Conservation (phyloP, 352 stramenopile species). For the Phytophthora idaei region DNA sequence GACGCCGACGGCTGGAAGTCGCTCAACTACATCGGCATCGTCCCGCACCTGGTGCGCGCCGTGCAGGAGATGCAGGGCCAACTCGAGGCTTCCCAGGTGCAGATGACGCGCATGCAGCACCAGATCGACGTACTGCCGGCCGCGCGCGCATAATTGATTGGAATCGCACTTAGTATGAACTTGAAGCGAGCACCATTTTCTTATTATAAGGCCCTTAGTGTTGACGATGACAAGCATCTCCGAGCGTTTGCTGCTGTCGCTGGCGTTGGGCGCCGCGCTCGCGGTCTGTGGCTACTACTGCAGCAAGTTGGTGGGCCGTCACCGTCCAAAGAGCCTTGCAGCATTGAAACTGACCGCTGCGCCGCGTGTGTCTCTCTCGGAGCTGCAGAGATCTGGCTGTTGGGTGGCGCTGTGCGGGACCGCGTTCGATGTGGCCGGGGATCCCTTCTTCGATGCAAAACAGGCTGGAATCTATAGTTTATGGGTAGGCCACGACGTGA, state of each 20-base stretch:
- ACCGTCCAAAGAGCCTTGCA: constrained; percentile 15
- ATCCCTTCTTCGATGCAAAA: constrained; percentile 51
- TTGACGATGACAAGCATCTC: constrained; percentile 23
- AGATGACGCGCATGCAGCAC: constrained; percentile 23
- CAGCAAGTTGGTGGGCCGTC: constrained; percentile 16
- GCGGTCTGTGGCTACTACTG: constrained; percentile 32
- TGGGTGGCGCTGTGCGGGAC: constrained; percentile 68
- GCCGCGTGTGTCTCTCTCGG: constrained; percentile 25
- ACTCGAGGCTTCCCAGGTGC: constrained; percentile 18
- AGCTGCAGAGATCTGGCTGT: constrained; percentile 28
- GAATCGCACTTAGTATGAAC: constrained; percentile 15
- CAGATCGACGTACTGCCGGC: constrained; percentile 27
- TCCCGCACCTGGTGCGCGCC: constrained; percentile 58
- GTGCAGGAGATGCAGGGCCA: constrained; percentile 62
- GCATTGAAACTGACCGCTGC: constrained; percentile 14
- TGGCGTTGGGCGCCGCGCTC: constrained; percentile 28
- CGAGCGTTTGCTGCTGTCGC: constrained; percentile 30
- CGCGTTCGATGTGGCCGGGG: constrained; percentile 54
- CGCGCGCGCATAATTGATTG: not conserved
- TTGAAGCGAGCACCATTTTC: constrained; percentile 18
- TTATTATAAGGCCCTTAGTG: not conserved
- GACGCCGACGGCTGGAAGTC: constrained; percentile 58
- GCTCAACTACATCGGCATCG: constrained; percentile 62
- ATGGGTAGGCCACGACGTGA: constrained; percentile 63
- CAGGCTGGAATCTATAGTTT: constrained; percentile 45